phyloP scores from a whole-genome alignment of 495 filamentous ascomycete genomes.

The Penicillium verhagenii region DNA sequence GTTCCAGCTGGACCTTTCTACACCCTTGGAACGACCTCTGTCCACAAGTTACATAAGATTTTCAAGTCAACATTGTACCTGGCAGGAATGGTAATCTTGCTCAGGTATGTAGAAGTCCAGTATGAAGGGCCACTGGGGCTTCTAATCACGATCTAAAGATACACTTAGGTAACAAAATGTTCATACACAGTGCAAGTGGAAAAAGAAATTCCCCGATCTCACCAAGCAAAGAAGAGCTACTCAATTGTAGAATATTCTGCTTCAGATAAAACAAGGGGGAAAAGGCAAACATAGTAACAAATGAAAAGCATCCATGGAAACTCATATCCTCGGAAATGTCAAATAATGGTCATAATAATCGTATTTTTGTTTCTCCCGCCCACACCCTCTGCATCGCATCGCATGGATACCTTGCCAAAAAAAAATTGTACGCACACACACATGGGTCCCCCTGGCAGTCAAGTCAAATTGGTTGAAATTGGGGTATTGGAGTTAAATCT shows the following conservation, averaged over 20 bases:
- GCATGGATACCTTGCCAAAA: constrained; percentile 9
- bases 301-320: constrained; percentile 10
- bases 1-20: too few relatives aligned
- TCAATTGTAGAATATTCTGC: background rate
- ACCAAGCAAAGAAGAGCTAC: background rate
- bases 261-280: background rate
- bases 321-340: constrained; percentile 1
- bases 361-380: constrained; percentile 26
- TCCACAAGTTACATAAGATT: too few relatives aligned
- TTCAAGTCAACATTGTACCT: too few relatives aligned
- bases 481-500: constrained; percentile 5
- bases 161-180: constrained; percentile 6
- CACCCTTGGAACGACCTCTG: too few relatives aligned
- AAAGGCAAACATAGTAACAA: background rate
- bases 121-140: constrained; percentile 5
- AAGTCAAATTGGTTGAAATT: background rate
- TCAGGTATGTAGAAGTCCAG: background rate
- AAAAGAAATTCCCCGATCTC: background rate
- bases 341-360: constrained; percentile 30
- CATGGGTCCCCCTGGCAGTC: background rate
- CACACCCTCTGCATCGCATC: constrained; percentile 9
- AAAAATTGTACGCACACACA: too few relatives aligned
- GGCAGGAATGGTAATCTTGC: too few relatives aligned
- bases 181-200: constrained; percentile 18
- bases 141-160: constrained; percentile 8